phyloP scores from a whole-genome alignment of 108 stramenopile genomes.

The Nannochloropsis salina region DNA sequence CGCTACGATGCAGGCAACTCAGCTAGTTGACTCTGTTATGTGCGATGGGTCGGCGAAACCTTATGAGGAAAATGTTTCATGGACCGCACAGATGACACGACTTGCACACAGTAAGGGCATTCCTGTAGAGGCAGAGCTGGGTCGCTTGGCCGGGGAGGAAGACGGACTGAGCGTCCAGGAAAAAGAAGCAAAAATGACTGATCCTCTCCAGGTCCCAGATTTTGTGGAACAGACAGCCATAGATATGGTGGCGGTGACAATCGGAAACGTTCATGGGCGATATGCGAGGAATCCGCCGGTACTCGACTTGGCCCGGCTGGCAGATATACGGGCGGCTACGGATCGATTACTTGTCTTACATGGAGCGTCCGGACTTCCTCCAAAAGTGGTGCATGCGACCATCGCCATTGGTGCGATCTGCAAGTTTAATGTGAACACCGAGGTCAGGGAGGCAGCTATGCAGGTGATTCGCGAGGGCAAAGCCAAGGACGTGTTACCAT shows the following conservation, averaged over 20 bases:
- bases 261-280: conserved; percentile 52
- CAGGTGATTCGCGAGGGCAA: conserved; percentile 4
- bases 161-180: conserved; percentile 49
- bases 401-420: conserved; percentile 30
- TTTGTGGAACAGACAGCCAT: conserved; percentile 43
- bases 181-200: conserved; percentile 50
- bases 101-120: conserved; percentile 26
- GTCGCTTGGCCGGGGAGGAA: conserved; percentile 51
- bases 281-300: conserved; percentile 35
- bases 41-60: conserved; percentile 40
- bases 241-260: conserved; percentile 50
- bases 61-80: conserved; percentile 37
- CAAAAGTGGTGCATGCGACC: conserved; percentile 23
- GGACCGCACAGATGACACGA: conserved; percentile 39
- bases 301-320: conserved; percentile 46
- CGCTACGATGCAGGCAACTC: background rate
- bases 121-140: conserved; percentile 53
- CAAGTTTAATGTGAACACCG: conserved; percentile 55
- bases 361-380: conserved; percentile 49
- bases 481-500: conserved; percentile 25
- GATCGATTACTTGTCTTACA: conserved; percentile 43
- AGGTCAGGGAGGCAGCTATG: conserved; percentile 42
- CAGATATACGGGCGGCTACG: conserved; percentile 24
- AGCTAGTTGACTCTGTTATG: conserved; percentile 28
- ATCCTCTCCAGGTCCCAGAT: conserved; percentile 43